Base-by-base conservation (phyloP, 2,329 filamentous ascomycete genomes). In the Paraphaeosphaeria sporulosa region DNA sequence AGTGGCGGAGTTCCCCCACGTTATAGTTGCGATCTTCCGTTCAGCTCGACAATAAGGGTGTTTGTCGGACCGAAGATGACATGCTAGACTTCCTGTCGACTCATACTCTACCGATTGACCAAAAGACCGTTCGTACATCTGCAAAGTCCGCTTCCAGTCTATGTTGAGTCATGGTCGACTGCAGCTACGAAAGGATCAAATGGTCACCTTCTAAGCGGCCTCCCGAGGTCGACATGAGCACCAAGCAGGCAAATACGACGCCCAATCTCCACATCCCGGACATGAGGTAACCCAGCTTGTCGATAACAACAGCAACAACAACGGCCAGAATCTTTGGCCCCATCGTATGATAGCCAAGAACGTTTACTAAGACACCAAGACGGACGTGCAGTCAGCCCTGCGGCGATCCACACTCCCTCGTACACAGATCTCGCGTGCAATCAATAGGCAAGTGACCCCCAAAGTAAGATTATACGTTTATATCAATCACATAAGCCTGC, bases 21-120 rank as follows among this genome's bases (percentile, higher is more conserved):
- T 52, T 2, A 40, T 40, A 9, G 42, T 10, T 23, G 19, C 9
- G 34, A 23, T 13, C 7, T 21, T n/a, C 10, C 27, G 10, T n/a
- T 55, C 52, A 55, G 52, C 42, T 55, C 52, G 52, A 55, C 44
- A 43, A 55, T 8, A 4, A 55, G 52, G 52, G 52, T 55, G 42
- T 44, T 54, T 27, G 27, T 46, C 52, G 52, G 52, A 36, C 52
- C 52, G 52, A 40, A 27, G 7, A 12, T n/a, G 10, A 13, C 36
- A 25, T 9, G 10, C n/a, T 4, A 30, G 30, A 30, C 15, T 23
- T 13, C 10, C 2, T 32, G 17, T 21, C 25, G 10, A 13, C 23
- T 4, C 30, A n/a, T 1, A 40, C 17, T 21, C 38, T 43, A 27
- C 27, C 36, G 10, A 10, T 30, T 5, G 19, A 8, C 30, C 2